Evolutionary conservation across 164 flowering plant genomes (phyloP).

Genomic region (Sedum album): DNA sequence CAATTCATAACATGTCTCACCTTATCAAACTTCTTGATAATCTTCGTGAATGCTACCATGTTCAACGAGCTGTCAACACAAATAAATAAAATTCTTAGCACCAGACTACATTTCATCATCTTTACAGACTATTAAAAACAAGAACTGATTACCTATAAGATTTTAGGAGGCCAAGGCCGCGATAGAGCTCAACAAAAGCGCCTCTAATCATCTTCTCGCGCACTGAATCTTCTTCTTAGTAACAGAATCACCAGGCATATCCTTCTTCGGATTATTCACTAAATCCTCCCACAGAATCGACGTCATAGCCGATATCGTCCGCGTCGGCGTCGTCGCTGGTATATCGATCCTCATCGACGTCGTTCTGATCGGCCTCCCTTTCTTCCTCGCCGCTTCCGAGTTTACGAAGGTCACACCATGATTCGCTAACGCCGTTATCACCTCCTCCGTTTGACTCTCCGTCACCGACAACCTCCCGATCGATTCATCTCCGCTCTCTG

Average conservation of each 20-base stretch:
- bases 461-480: constrained; percentile 18
- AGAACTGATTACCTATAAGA: too few species aligned
- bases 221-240: constrained; percentile 66
- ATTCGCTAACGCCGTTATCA: constrained; percentile 39
- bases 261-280: constrained; percentile 63
- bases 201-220: constrained; percentile 92
- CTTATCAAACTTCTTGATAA: constrained; percentile 97
- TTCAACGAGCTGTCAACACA: constrained; percentile 73
- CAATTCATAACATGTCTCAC: constrained; percentile 22
- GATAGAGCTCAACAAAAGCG: constrained; percentile 89
- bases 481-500: constrained; percentile 31
- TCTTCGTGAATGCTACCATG: constrained; percentile 84
- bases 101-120: neutral
- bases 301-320: constrained; percentile 54
- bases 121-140: too few species aligned
- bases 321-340: constrained; percentile 54
- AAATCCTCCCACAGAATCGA: constrained; percentile 82
- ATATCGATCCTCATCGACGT: constrained; percentile 57
- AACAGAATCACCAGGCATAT: constrained; percentile 37
- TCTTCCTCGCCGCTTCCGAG: constrained; percentile 34
- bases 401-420: constrained; percentile 42
- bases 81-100: neutral
- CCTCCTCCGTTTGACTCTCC: constrained; percentile 31
- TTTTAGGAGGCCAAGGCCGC: constrained; percentile 51
- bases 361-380: constrained; percentile 41